A percentile compares a stretch with the other conserved stretches of the same genome.
phyloP scores from a whole-genome alignment of 306 rosid genomes.

The Citrullus colocynthis region DNA sequence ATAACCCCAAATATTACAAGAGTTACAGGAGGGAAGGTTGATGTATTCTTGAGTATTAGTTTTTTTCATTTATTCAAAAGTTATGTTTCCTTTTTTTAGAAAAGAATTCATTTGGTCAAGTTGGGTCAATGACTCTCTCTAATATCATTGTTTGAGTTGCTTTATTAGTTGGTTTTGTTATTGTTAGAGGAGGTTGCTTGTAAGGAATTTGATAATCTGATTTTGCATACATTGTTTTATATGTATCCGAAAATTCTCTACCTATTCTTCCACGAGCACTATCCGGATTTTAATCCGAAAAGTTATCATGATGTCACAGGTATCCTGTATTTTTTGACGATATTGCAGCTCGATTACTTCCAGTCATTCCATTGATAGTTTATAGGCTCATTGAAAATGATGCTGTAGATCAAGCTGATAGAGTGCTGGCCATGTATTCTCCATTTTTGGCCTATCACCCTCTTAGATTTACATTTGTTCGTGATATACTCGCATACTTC shows the following conservation, averaged over 20 bases:
- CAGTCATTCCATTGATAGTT: conserved; percentile 79
- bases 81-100: too few relatives aligned
- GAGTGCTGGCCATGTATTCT: conserved; percentile 53
- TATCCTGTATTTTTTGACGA: conserved; percentile 86
- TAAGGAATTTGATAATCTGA: neutral
- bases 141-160: neutral
- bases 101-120: too few relatives aligned
- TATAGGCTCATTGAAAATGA: conserved; percentile 94
- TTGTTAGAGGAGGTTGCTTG: neutral
- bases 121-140: too few relatives aligned
- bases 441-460: conserved; percentile 68
- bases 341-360: conserved; percentile 85
- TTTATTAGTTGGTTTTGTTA: neutral
- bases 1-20: too few relatives aligned
- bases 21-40: too few relatives aligned
- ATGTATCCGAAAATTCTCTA: neutral
- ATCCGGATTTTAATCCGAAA: neutral
- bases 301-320: conserved; percentile 28
- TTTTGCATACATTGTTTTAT: neutral
- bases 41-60: too few relatives aligned
- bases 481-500: conserved; percentile 95
- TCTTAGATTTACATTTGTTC: conserved; percentile 85
- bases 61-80: too few relatives aligned
- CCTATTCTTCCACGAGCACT: neutral
- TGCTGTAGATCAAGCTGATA: conserved; percentile 73